phyloP scores from a whole-genome alignment of 2,329 filamentous ascomycete genomes.

The Chrysosporium queenslandicum region DNA sequence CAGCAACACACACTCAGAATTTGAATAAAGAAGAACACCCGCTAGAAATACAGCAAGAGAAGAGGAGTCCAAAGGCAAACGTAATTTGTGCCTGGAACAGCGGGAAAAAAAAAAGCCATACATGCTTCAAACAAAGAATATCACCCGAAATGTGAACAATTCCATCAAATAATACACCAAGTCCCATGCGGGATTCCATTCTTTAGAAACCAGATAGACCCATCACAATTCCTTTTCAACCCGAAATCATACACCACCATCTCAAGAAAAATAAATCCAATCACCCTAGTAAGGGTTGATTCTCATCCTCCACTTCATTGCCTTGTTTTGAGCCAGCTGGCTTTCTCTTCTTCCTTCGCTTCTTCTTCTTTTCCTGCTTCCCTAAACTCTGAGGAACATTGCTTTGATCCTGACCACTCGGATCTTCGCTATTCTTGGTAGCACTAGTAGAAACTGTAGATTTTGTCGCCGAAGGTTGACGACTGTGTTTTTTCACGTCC shows the following conservation, averaged over 20 bases:
- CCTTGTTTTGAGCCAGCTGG: slow-evolving; percentile 3
- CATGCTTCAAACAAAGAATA: neutral
- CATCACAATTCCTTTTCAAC: neutral
- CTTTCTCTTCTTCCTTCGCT: slow-evolving; percentile 14
- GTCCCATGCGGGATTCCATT: neutral
- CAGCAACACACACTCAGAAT: no score
- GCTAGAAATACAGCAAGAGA: neutral
- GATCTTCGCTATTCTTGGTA: neutral
- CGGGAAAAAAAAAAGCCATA: neutral
- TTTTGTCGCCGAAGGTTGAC: neutral
- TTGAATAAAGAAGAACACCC: neutral
- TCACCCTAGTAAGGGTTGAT: neutral
- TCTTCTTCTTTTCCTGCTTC: slow-evolving; percentile 12
- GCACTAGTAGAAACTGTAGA: neutral
- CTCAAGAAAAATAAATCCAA: neutral
- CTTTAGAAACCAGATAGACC: neutral
- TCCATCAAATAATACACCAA: neutral
- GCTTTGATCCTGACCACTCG: neutral
- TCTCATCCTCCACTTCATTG: neutral
- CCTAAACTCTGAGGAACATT: neutral
- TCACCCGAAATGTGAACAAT: neutral
- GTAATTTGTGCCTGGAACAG: neutral
- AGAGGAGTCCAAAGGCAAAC: neutral
- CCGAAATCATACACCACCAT: neutral
- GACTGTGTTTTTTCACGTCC: neutral